Evolutionary conservation across 441 rosid species (phyloP).

Genomic region (Mallotus repandus): DNA sequence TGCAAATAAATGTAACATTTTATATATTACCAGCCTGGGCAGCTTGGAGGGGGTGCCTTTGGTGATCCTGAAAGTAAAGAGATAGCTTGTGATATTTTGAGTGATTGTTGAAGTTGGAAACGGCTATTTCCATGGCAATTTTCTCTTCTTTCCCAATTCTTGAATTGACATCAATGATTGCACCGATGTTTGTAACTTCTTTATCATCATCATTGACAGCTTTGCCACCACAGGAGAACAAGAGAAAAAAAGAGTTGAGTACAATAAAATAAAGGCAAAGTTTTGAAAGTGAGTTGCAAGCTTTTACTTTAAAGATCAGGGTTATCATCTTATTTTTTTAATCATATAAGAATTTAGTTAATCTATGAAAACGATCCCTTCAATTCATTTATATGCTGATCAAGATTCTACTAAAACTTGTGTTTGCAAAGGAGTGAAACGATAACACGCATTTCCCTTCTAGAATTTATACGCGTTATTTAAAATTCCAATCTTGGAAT

Average conservation of each 20-base stretch:
- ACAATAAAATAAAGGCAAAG: not conserved
- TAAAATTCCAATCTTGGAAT: too few relatives aligned
- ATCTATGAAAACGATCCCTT: too few relatives aligned
- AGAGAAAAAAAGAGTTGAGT: not conserved
- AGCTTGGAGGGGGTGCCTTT: conserved; percentile 31
- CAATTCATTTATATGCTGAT: too few relatives aligned
- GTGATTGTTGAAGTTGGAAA: conserved; percentile 26
- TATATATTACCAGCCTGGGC: conserved; percentile 33
- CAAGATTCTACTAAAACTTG: too few relatives aligned
- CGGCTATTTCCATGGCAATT: conserved; percentile 43
- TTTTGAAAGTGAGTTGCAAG: not conserved
- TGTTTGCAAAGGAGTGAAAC: too few relatives aligned
- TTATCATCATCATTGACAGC: not conserved
- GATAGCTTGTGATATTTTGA: conserved; percentile 27
- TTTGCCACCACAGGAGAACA: not conserved
- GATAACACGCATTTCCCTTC: too few relatives aligned
- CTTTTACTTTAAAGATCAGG: too few relatives aligned
- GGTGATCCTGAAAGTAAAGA: conserved; percentile 32
- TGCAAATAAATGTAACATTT: not conserved
- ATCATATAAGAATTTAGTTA: too few relatives aligned
- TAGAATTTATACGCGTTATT: too few relatives aligned
- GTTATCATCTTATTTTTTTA: too few relatives aligned
- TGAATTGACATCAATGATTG: conserved; percentile 40
- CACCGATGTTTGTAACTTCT: conserved; percentile 33
- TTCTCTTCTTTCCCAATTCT: conserved; percentile 37